Conservation (phyloP, 1,284 basidiomycete species). For the Microbotryum violaceum region DNA sequence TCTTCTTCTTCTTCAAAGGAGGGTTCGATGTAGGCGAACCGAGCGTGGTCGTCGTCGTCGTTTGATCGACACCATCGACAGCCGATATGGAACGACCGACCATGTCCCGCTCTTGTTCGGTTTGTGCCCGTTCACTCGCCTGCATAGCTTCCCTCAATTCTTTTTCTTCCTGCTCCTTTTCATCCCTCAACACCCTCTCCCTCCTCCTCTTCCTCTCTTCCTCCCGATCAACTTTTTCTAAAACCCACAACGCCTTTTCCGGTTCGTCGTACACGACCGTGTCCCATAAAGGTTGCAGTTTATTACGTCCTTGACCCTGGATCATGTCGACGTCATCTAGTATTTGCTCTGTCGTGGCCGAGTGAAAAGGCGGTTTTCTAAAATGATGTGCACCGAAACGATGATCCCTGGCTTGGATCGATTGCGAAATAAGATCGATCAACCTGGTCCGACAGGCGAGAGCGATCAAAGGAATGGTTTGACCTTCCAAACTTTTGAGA, state of each 20-base stretch:
- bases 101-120: slow-evolving; percentile 44
- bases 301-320: no score
- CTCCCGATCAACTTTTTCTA: slow-evolving; percentile 69
- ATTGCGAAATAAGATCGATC: slow-evolving; percentile 59
- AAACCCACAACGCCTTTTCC: slow-evolving; percentile 60
- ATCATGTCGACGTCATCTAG: no score
- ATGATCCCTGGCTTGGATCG: slow-evolving; percentile 64
- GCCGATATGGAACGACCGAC: neutral
- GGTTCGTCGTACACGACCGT: slow-evolving; percentile 63
- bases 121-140: slow-evolving; percentile 39
- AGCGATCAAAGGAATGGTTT: slow-evolving; percentile 47
- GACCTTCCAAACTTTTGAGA: slow-evolving; percentile 36
- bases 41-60: slow-evolving; percentile 1
- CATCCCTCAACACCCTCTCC: slow-evolving; percentile 63
- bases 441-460: slow-evolving; percentile 66
- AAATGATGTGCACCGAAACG: slow-evolving; percentile 58
- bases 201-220: slow-evolving; percentile 64
- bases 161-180: slow-evolving; percentile 46
- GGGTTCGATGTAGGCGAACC: slow-evolving; percentile 51
- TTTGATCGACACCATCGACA: neutral
- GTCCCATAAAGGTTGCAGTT: slow-evolving; percentile 77
- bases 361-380: slow-evolving; percentile 54
- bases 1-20: slow-evolving; percentile 57
- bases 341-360: no score
- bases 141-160: slow-evolving; percentile 44